Evolutionary conservation across 2,329 filamentous ascomycete species (phyloP).

Genomic region (Xylaria sp.): DNA sequence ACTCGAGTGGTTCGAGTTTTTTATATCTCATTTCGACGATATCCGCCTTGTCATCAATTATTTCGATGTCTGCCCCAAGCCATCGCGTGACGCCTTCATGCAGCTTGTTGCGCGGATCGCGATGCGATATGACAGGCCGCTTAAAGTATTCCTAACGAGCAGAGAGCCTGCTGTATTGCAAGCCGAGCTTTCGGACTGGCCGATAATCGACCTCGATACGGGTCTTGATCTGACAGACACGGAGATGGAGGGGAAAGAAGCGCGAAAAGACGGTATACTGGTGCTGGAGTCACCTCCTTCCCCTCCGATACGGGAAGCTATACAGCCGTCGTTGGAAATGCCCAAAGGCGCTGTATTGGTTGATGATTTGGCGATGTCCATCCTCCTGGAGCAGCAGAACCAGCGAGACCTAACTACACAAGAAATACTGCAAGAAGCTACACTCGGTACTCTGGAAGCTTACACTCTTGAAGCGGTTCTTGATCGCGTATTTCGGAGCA

Average conservation of each 20-base stretch:
- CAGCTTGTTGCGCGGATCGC: not conserved
- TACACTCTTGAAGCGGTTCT: slow-evolving; percentile 13
- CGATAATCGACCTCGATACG: slow-evolving; percentile 14
- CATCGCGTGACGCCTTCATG: slow-evolving; percentile 16
- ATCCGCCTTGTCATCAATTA: slow-evolving; percentile 18
- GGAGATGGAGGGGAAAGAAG: too few species aligned
- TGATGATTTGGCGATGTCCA: slow-evolving; percentile 7
- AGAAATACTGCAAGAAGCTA: slow-evolving; percentile 17
- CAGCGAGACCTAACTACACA: slow-evolving; percentile 8
- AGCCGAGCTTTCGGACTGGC: slow-evolving; percentile 14
- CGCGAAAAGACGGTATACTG: not conserved
- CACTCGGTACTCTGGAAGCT: not conserved
- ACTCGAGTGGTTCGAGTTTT: slow-evolving; percentile 16
- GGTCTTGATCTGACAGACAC: not conserved
- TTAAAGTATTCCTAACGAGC: slow-evolving; percentile 16
- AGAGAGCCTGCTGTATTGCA: not conserved
- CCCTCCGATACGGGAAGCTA: not conserved
- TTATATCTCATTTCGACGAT: slow-evolving; percentile 6
- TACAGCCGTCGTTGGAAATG: not conserved
- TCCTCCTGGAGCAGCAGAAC: slow-evolving; percentile 13
- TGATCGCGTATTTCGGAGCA: slow-evolving; percentile 17
- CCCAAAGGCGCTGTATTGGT: not conserved
- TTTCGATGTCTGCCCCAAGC: slow-evolving; percentile 13
- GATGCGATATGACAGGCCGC: not conserved
- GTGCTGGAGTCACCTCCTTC: not conserved